A percentile compares a stretch with the other conserved stretches of the same genome.
phyloP scores from a whole-genome alignment of 306 rosid genomes.

The Arachis hypogaea region DNA sequence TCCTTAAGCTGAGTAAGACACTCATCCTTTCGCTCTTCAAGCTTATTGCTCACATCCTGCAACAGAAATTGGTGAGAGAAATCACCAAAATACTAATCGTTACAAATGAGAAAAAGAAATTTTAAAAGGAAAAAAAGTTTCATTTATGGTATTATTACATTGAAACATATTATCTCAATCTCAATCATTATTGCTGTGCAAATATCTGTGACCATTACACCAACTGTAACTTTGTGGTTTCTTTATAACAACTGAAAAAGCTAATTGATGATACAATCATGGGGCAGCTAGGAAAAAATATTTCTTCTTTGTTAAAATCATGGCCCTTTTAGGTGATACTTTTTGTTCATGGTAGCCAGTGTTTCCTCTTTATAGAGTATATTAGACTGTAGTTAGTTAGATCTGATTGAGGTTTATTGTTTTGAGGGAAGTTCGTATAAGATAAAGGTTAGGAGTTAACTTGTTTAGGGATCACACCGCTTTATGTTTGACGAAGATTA shows the following conservation, averaged over 20 bases:
- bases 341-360: conserved; percentile 2
- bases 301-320: not conserved
- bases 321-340: not conserved
- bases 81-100: conserved; percentile 9
- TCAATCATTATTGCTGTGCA: conserved; percentile 19
- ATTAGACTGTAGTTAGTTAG: not conserved
- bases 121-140: not conserved
- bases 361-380: conserved; percentile 2
- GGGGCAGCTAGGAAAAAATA: conserved; percentile 24
- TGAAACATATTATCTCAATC: conserved; percentile 15
- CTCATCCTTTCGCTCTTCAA: conserved; percentile 95
- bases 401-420: not conserved
- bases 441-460: not conserved
- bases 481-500: not conserved
- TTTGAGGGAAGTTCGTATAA: not conserved
- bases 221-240: conserved; percentile 8
- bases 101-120: not conserved
- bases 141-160: conserved; percentile 11
- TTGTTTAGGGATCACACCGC: not conserved
- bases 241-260: conserved; percentile 23
- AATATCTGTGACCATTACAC: not conserved
- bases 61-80: conserved; percentile 28
- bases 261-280: conserved; percentile 3
- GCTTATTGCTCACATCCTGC: conserved; percentile 88
- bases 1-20: conserved; percentile 89